Conservation (phyloP, 805 yeast genomes). For the Candida patagonica region DNA sequence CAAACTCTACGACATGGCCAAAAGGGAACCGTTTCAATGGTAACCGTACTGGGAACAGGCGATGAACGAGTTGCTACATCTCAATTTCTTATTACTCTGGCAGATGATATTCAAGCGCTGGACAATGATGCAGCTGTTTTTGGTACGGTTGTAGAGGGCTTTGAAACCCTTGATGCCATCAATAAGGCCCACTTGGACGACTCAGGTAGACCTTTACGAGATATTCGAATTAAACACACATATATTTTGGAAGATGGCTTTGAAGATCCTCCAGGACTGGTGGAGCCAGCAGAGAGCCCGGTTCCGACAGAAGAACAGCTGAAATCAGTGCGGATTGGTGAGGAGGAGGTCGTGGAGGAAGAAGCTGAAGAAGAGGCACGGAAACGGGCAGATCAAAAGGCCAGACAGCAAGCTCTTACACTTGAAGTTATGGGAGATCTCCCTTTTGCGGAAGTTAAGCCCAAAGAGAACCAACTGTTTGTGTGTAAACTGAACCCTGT, state of each 20-base stretch:
- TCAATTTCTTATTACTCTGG: constrained; percentile 31
- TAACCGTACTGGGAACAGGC: constrained; percentile 11
- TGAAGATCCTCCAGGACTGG: constrained; percentile 28
- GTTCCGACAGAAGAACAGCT: constrained; percentile 31
- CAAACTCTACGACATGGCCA: constrained; percentile 18
- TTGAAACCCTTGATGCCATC: constrained; percentile 36
- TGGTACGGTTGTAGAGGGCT: constrained; percentile 45
- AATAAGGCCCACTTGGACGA: constrained; percentile 34
- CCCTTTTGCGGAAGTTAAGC: constrained; percentile 47
- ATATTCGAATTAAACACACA: constrained; percentile 43
- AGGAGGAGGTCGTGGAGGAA: constrained; percentile 20
- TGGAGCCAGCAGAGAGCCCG: constrained; percentile 28
- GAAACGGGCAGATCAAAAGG: constrained; percentile 27
- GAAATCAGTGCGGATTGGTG: constrained; percentile 25
- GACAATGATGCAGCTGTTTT: constrained; percentile 28
- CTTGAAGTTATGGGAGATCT: constrained; percentile 57
- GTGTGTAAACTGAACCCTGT: constrained; percentile 56
- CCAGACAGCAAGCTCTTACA: constrained; percentile 48
- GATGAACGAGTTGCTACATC: constrained; percentile 26
- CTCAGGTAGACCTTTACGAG: constrained; percentile 35
- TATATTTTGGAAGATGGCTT: constrained; percentile 48
- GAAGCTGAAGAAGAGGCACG: constrained; percentile 24
- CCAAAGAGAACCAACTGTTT: constrained; percentile 53
- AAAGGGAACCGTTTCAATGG: constrained; percentile 31
- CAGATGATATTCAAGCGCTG: constrained; percentile 23